Percentiles rank a stretch among this genome's conserved stretches.
Conservation (phyloP, 2,329 filamentous ascomycete genomes). For the Alternaria triticimaculans region DNA sequence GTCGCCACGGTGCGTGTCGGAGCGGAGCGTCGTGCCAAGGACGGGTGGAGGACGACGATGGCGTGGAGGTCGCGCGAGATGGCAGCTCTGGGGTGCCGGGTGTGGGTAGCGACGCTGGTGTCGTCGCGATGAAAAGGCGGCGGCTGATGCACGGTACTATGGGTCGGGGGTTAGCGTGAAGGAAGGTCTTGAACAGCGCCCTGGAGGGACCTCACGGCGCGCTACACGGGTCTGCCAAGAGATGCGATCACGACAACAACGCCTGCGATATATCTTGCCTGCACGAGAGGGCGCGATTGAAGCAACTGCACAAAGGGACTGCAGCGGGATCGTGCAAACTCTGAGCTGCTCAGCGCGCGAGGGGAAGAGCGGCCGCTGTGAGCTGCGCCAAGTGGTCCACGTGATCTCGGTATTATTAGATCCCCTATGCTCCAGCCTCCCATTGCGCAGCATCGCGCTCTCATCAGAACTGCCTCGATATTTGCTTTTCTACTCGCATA, state of each 20-base stretch:
- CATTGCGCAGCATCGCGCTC: neutral
- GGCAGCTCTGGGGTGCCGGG: slow-evolving; percentile 7
- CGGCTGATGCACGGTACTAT: slow-evolving; percentile 23
- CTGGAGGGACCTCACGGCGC: slow-evolving; percentile 12
- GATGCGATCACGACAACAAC: slow-evolving; percentile 14
- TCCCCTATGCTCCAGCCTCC: slow-evolving; percentile 15
- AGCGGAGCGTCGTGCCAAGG: slow-evolving; percentile 23
- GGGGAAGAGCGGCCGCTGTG: slow-evolving; percentile 14
- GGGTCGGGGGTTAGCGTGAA: slow-evolving; percentile 19
- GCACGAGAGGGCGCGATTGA: slow-evolving; percentile 12
- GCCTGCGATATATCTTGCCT: neutral
- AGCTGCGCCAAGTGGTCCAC: slow-evolving; percentile 19
- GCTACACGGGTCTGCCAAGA: slow-evolving; percentile 15
- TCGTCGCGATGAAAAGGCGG: slow-evolving; percentile 21
- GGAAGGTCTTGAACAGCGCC: slow-evolving; percentile 16
- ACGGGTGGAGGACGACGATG: neutral
- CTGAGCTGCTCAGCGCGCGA: slow-evolving; percentile 2
- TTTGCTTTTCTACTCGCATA: slow-evolving; percentile 6
- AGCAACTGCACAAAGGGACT: neutral
- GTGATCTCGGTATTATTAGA: slow-evolving; percentile 20
- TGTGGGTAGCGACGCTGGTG: slow-evolving; percentile 14
- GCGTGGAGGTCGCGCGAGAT: slow-evolving; percentile 12
- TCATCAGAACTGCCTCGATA: neutral
- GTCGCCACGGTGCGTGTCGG: slow-evolving; percentile 32
- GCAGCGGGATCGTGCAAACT: slow-evolving; percentile 5